These are phyloP conservation scores for Dipteronia sinensis DNA, from an alignment of 345 rosid genomes.

Conservation along the genomic window DNA sequence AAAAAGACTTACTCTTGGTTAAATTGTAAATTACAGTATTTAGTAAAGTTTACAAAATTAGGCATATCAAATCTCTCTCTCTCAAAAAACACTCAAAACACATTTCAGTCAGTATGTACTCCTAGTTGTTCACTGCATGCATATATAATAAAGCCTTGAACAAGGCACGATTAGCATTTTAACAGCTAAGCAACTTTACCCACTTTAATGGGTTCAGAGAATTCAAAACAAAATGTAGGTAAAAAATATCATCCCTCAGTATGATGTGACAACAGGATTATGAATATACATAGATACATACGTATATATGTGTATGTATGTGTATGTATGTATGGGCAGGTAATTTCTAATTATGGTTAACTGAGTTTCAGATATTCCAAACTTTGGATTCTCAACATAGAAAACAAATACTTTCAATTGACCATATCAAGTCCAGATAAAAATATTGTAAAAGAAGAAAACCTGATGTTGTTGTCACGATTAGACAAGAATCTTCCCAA, in stretches of 20 bases:
- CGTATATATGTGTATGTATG: background rate
- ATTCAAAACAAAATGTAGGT: background rate
- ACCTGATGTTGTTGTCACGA: conserved; percentile 99
- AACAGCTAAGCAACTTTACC: conserved; percentile 8
- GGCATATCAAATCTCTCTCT: conserved; percentile 3
- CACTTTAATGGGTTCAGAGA: background rate
- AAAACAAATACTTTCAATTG: background rate
- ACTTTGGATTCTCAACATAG: background rate
- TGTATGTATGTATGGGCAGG: background rate
- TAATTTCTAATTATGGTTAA: background rate
- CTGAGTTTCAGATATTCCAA: background rate
- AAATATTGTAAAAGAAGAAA: background rate
- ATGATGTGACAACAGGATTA: background rate
- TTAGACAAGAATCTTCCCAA: conserved; percentile 97
- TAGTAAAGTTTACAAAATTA: background rate
- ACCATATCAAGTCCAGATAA: background rate
- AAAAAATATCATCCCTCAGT: conserved; percentile 3
- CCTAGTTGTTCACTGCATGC: background rate
- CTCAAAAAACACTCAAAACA: background rate
- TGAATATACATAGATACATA: background rate
- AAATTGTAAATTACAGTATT: background rate
- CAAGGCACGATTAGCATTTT: conserved; percentile 2
- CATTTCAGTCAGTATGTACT: background rate
- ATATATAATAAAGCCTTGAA: background rate
- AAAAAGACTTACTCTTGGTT: background rate